phyloP scores from a whole-genome alignment of 441 rosid species.

The Pelargonium exstipulatum region DNA sequence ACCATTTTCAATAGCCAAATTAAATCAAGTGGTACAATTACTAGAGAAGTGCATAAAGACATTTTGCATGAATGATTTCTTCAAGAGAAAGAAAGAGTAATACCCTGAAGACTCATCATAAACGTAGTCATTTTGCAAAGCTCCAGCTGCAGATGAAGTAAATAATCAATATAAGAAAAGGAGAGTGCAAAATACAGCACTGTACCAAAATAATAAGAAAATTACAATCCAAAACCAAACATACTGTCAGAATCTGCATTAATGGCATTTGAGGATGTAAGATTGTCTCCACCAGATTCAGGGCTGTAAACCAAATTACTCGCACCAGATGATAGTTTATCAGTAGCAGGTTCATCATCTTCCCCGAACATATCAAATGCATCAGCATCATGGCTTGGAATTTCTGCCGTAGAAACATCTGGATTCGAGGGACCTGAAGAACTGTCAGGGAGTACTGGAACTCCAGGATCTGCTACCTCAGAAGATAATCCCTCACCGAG shows the following conservation, averaged over 20 bases:
- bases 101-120: slow-evolving; percentile 94
- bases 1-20: not conserved
- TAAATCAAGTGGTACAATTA: not conserved
- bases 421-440: slow-evolving; percentile 26
- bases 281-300: slow-evolving; percentile 28
- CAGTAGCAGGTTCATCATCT: slow-evolving; percentile 43
- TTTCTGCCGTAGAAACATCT: slow-evolving; percentile 29
- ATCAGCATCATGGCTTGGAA: slow-evolving; percentile 31
- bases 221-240: slow-evolving; percentile 11
- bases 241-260: slow-evolving; percentile 37
- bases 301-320: slow-evolving; percentile 27
- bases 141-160: slow-evolving; percentile 45
- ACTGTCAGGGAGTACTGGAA: slow-evolving; percentile 22
- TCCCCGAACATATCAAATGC: slow-evolving; percentile 77
- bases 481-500: slow-evolving; percentile 24
- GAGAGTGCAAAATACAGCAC: not conserved
- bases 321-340: slow-evolving; percentile 23
- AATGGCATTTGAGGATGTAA: slow-evolving; percentile 26
- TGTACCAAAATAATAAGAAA: not conserved
- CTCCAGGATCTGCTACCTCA: slow-evolving; percentile 23
- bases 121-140: slow-evolving; percentile 54
- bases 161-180: slow-evolving; percentile 11
- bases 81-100: slow-evolving; percentile 8
- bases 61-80: not conserved
- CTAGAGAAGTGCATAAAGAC: not conserved